Evolutionary conservation across 1,284 basidiomycete species (phyloP), one percentile per base, ranked within the genome.

Genomic region (Xerocomus minutiporus): DNA sequence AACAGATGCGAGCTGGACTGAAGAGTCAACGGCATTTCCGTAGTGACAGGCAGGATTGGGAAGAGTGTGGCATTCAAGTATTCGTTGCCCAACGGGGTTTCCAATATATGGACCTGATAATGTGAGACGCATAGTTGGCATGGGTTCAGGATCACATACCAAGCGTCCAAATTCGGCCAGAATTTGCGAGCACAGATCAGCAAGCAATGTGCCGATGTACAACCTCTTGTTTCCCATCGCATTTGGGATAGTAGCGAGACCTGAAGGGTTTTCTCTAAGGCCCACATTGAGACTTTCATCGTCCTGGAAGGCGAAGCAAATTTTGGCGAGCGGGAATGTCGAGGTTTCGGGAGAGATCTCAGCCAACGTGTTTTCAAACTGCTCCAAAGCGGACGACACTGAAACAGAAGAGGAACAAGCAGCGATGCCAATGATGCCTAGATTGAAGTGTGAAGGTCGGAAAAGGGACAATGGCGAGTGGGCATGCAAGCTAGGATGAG

Each of bases 121-220:
- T 51, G 56, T 55, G 55, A 57, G 56, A 49, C 8, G 15, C 7
- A 45, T 40, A 51, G 8, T n/a, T 8, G 7, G 17, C 6, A 42
- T 11, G 43, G 50, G 40, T 47, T 52, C 32, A 28, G 7, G n/a
- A 44, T 49, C 17, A 58, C 81, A 54, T 61, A 91, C 88, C 74
- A 94, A 69, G 40, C 81, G 79, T 32, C 90, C 87, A 58, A 96
- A 86, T 66, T 92, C 90, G 32, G 82, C 82, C 29, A 96, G 75
- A 43, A 95, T 83, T 56, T 87, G 83, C 32, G 92, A 92, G 57
- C 91, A 91, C 17, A 95, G 73, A 63, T 92, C 91, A 13, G 90
- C 91, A 44, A 96, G 71, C 28, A 95, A 71, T n/a, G 89, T 91
- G 29, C 88, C 86, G 48, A 95, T 79, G 69, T 93, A 93, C 32